Base-by-base conservation (phyloP, 1,284 basidiomycete species). In the Waitea zeae region DNA sequence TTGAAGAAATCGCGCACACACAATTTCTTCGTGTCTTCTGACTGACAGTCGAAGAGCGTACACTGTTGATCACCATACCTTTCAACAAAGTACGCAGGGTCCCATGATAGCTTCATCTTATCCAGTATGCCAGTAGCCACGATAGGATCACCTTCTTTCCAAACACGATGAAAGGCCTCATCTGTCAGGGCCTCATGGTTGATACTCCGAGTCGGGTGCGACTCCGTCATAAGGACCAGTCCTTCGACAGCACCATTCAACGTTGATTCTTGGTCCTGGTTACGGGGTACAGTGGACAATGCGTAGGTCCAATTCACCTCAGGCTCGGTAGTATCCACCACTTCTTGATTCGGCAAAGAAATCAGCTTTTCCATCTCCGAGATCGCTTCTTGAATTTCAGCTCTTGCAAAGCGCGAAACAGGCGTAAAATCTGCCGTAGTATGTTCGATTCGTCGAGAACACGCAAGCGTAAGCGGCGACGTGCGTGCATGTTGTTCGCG, bases 1-100 rank as follows among this genome's bases (percentile, higher is more conserved):
- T 57, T 54, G 49, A 96, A 95, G 55, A 96, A 97, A 31, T 79
- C 65, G 2, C 64, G 65, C 2, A 95, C 76, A 0, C 67, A 75
- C 6, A 70, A 64, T 12, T 62, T 56, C 42, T 65, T 65, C 44
- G 70, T 77, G 31, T 55, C 49, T 36, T 87, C 74, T 2, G 64
- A 70, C 53, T 86, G 74, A 47, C 84, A 90, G 47, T 92, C 80
- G 13, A 84, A 62, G 31, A 90, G 73, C 33, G 78, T 57, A 49
- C 81, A 92, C 31, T 47, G 53, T 42, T 82, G 74, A 17, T 57
- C 51, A 4, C 70, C 77, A 51, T 81, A 83, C 39, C 72, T 66
- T 39, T 68, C 56, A 20, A 72, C 66, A 49, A 96, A 89, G 46
- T 75, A 78, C 33, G 79, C 67, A 0, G 92, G 89, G 1, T 67